phyloP scores from a whole-genome alignment of 2,329 filamentous ascomycete genomes.

The Chaetoscypha palmicola region DNA sequence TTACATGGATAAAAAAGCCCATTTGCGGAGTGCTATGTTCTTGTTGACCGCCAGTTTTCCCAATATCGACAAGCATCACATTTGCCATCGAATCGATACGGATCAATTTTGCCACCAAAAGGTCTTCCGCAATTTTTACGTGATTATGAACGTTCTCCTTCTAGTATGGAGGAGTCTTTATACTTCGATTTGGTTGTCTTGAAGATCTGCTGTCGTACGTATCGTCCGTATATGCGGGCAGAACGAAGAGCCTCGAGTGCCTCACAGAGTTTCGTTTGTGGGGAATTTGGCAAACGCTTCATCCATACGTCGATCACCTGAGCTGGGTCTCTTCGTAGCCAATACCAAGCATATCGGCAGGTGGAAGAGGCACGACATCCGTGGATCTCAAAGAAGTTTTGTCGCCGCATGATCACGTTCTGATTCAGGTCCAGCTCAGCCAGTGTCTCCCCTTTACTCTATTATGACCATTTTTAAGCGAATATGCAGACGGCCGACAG shows the following conservation, averaged over 20 bases:
- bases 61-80: no score
- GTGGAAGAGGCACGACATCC: not conserved
- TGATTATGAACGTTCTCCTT: no score
- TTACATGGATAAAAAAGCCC: not conserved
- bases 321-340: constrained; percentile 1
- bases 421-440: not conserved
- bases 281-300: not conserved
- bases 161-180: no score
- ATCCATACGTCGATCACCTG: constrained; percentile 4
- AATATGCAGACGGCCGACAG: not conserved
- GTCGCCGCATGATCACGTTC: not conserved
- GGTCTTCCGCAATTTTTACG: no score
- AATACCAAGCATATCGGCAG: constrained; percentile 1
- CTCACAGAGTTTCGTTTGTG: no score
- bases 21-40: no score
- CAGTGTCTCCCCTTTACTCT: not conserved
- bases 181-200: no score
- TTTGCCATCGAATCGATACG: no score
- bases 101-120: not conserved
- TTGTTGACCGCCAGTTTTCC: not conserved
- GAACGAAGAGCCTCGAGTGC: no score
- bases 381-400: not conserved
- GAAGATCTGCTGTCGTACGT: no score
- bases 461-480: not conserved
- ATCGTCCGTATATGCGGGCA: no score